phyloP scores from a whole-genome alignment of 2,329 filamentous ascomycete genomes.

The Microdochium trichocladiopsis region DNA sequence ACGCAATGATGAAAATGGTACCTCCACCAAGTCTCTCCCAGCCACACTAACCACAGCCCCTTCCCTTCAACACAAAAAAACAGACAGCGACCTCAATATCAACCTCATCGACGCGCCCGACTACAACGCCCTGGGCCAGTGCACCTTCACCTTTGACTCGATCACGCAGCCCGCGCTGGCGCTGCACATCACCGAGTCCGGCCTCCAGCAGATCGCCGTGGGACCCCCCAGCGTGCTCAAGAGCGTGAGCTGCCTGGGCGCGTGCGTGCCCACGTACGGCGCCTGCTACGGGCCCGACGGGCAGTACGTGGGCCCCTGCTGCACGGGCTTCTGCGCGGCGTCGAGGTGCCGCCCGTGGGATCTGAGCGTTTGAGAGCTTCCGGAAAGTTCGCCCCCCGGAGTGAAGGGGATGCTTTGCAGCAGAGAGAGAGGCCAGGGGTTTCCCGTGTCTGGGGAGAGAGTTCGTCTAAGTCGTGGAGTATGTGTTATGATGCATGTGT shows the following conservation, averaged over 20 bases:
- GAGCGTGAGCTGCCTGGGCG: slow-evolving; percentile 32
- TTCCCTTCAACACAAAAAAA: neutral
- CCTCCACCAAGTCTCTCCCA: too few relatives aligned
- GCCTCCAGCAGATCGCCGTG: slow-evolving; percentile 31
- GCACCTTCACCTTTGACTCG: slow-evolving; percentile 31
- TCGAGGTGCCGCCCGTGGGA: slow-evolving; percentile 31
- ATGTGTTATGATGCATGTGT: too few relatives aligned
- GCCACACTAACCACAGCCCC: neutral
- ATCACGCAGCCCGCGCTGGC: slow-evolving; percentile 21
- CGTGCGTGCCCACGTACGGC: slow-evolving; percentile 32
- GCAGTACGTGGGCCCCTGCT: slow-evolving; percentile 30
- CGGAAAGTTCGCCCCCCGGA: too few relatives aligned
- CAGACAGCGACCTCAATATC: slow-evolving; percentile 31
- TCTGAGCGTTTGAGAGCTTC: neutral
- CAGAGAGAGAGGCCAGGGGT: too few relatives aligned
- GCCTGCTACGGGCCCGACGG: slow-evolving; percentile 26
- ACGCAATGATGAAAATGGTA: too few relatives aligned
- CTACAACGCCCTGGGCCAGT: slow-evolving; percentile 33
- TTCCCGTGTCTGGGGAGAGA: too few relatives aligned
- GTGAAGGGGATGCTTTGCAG: too few relatives aligned
- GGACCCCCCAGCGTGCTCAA: slow-evolving; percentile 35
- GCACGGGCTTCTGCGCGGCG: slow-evolving; percentile 34
- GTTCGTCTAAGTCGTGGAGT: too few relatives aligned
- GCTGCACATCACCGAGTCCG: slow-evolving; percentile 17
- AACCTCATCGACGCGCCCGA: slow-evolving; percentile 32